These are phyloP conservation scores for Trichoderma arundinaceum DNA, from an alignment of 2,329 filamentous ascomycete genomes.

Conservation along the genomic window DNA sequence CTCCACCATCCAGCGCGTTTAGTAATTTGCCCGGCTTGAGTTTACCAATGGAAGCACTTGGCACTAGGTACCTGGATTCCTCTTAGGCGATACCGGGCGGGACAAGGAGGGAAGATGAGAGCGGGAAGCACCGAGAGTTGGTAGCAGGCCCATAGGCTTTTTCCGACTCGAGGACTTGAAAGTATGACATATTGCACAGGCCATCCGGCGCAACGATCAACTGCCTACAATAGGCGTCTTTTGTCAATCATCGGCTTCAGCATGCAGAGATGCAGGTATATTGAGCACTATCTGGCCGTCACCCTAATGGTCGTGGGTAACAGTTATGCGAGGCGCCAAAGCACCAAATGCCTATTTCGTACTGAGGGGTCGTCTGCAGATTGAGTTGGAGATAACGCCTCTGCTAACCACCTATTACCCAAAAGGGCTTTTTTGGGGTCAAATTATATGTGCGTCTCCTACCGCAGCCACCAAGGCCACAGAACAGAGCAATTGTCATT, in stretches of 20 bases:
- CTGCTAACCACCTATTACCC: slow-evolving; percentile 18
- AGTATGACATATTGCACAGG: too few relatives aligned
- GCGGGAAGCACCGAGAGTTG: too few relatives aligned
- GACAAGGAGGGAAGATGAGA: too few relatives aligned
- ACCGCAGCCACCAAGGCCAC: background rate
- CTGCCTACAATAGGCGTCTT: too few relatives aligned
- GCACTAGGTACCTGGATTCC: background rate
- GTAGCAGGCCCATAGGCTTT: too few relatives aligned
- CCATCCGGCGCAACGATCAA: too few relatives aligned
- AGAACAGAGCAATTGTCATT: background rate
- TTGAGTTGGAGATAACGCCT: slow-evolving; percentile 16
- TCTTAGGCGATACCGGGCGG: slow-evolving; percentile 8
- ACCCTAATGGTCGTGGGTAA: too few relatives aligned
- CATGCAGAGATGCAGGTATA: too few relatives aligned
- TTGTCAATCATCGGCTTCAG: too few relatives aligned
- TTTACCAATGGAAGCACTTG: background rate
- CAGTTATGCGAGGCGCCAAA: background rate
- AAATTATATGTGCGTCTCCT: background rate
- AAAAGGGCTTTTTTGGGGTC: background rate
- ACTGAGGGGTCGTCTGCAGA: slow-evolving; percentile 11
- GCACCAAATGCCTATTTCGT: slow-evolving; percentile 21
- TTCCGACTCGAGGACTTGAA: too few relatives aligned
- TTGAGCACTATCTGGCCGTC: too few relatives aligned
- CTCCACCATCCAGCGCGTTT: slow-evolving; percentile 16
- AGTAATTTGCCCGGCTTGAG: slow-evolving; percentile 19